Conservation (phyloP, 768 basidiomycete species). For the Leucosporidium scottii region DNA sequence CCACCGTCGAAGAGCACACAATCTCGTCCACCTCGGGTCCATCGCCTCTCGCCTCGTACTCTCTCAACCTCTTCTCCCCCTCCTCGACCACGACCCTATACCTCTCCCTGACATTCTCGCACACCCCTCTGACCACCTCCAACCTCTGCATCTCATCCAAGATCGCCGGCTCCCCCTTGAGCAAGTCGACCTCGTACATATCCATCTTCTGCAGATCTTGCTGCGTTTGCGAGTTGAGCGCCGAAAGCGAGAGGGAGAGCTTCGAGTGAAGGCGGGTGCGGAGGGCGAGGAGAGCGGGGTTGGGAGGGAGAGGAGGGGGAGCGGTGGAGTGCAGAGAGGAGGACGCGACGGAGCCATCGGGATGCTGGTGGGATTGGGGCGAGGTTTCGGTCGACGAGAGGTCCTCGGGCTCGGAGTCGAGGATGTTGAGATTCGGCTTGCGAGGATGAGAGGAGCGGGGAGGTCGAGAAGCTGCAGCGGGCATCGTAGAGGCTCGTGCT, state of each 20-base stretch:
- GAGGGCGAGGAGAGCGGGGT: slow-evolving; percentile 77
- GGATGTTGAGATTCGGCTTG: slow-evolving; percentile 51
- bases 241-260: slow-evolving; percentile 56
- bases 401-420: slow-evolving; percentile 54
- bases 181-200: slow-evolving; percentile 73
- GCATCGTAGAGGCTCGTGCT: too few relatives aligned
- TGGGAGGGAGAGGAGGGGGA: slow-evolving; percentile 71
- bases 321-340: slow-evolving; percentile 9
- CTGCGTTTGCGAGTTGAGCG: slow-evolving; percentile 44
- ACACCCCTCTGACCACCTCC: slow-evolving; percentile 87
- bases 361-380: background rate
- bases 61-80: slow-evolving; percentile 66
- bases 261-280: slow-evolving; percentile 71
- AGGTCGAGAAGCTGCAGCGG: slow-evolving; percentile 10
- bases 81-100: slow-evolving; percentile 57
- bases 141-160: slow-evolving; percentile 92
- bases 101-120: slow-evolving; percentile 65
- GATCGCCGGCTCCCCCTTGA: slow-evolving; percentile 85
- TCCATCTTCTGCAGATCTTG: slow-evolving; percentile 63
- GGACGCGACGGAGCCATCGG: background rate
- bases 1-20: slow-evolving; percentile 88
- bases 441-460: slow-evolving; percentile 24
- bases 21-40: slow-evolving; percentile 86
- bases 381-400: background rate
- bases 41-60: slow-evolving; percentile 74